Percentiles rank a stretch among this genome's conserved stretches.
Conservation (phyloP, 208 protist species). For the Balamuthia mandrillaris region DNA sequence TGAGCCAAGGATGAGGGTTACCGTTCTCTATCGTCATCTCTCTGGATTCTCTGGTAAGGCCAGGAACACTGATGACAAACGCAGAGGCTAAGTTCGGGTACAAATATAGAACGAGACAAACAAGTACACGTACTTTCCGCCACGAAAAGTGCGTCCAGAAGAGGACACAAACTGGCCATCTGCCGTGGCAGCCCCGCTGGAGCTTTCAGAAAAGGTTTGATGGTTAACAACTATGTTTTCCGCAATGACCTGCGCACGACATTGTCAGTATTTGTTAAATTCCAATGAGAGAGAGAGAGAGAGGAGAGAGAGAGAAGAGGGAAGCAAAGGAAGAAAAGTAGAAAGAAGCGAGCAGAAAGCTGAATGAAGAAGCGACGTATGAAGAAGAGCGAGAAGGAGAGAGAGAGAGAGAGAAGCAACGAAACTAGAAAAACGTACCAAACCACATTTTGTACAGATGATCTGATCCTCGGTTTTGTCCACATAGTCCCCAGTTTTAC, state of each 20-base stretch:
- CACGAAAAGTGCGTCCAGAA: neutral
- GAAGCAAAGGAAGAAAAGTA: neutral
- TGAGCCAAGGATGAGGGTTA: neutral
- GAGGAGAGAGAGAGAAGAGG: neutral
- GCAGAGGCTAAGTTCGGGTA: neutral
- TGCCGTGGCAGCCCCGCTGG: conserved; percentile 40
- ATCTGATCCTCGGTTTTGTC: conserved; percentile 5
- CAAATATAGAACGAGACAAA: neutral
- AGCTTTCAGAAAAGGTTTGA: conserved; percentile 52
- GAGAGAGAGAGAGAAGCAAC: neutral
- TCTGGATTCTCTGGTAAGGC: neutral
- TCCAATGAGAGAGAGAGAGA: neutral
- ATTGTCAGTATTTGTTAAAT: neutral
- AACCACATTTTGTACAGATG: conserved; percentile 19
- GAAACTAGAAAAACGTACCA: neutral
- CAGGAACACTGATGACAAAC: conserved; percentile 4
- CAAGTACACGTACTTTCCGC: neutral
- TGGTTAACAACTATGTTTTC: conserved; percentile 66
- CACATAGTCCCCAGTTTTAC: no score
- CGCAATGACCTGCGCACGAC: conserved; percentile 42
- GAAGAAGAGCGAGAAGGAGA: no score
- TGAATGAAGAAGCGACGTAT: no score
- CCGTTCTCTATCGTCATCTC: conserved; percentile 43
- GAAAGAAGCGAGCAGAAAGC: neutral
- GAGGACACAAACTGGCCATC: conserved; percentile 64